These are phyloP conservation scores for Dalechampia spathulata DNA, from an alignment of 441 rosid genomes.

Conservation along the genomic window DNA sequence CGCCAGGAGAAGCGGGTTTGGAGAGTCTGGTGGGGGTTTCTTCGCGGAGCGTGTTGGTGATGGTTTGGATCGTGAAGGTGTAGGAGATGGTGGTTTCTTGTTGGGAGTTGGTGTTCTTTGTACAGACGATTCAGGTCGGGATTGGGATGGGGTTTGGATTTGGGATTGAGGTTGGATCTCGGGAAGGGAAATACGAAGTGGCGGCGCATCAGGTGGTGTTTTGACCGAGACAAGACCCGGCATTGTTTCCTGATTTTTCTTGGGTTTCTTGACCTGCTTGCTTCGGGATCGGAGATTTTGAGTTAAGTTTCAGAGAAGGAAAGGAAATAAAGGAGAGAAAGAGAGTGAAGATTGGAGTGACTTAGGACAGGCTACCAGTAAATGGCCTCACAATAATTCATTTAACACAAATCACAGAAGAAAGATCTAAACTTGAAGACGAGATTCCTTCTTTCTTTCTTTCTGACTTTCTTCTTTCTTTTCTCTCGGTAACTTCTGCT, in stretches of 20 bases:
- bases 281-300: conserved; percentile 5
- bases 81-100: conserved; percentile 32
- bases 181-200: conserved; percentile 53
- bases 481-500: too few relatives aligned
- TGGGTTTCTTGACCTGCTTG: too few relatives aligned
- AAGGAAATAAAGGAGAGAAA: too few relatives aligned
- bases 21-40: conserved; percentile 67
- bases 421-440: too few relatives aligned
- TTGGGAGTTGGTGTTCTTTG: conserved; percentile 25
- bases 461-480: too few relatives aligned
- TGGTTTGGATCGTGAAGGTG: conserved; percentile 77
- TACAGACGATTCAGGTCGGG: conserved; percentile 40
- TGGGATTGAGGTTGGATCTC: conserved; percentile 42
- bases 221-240: conserved; percentile 88
- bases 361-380: neutral
- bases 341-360: neutral
- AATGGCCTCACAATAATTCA: neutral
- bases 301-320: too few relatives aligned
- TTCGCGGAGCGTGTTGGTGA: conserved; percentile 61
- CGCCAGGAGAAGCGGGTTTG: conserved; percentile 21
- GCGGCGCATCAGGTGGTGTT: conserved; percentile 64
- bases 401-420: neutral
- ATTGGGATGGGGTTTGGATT: conserved; percentile 20
- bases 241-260: too few relatives aligned
- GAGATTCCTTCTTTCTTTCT: too few relatives aligned